phyloP scores from a whole-genome alignment of 148 eudicot genomes.

The Polygonum aviculare region DNA sequence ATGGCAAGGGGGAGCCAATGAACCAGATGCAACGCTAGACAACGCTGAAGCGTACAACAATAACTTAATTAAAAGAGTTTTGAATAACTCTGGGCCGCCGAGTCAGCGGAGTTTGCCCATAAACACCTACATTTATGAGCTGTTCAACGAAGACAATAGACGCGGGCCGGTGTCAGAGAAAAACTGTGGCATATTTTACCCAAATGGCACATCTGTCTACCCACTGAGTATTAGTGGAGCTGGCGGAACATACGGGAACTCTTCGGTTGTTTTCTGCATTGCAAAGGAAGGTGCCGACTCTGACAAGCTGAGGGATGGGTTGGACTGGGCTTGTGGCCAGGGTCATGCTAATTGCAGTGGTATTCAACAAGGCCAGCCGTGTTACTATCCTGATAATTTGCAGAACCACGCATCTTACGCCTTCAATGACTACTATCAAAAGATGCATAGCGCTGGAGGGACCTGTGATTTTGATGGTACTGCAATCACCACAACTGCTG shows the following conservation, averaged over 20 bases:
- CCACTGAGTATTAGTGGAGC: conserved; percentile 39
- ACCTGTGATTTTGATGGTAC: conserved; percentile 95
- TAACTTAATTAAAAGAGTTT: conserved; percentile 64
- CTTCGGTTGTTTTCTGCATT: conserved; percentile 57
- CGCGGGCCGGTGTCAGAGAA: conserved; percentile 72
- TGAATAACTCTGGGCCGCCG: conserved; percentile 83
- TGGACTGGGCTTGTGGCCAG: conserved; percentile 93
- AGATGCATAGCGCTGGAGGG: conserved; percentile 65
- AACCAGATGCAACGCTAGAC: conserved; percentile 62
- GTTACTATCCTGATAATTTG: conserved; percentile 72
- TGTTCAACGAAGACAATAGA: conserved; percentile 75
- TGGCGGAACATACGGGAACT: conserved; percentile 28
- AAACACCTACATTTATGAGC: conserved; percentile 75
- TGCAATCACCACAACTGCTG: conserved; percentile 43
- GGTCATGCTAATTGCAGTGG: conserved; percentile 82
- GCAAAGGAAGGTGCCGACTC: conserved; percentile 54
- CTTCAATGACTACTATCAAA: conserved; percentile 88
- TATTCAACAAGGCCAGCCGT: conserved; percentile 71
- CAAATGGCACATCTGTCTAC: conserved; percentile 75
- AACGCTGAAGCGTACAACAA: conserved; percentile 69
- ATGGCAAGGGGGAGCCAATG: conserved; percentile 61
- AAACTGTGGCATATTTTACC: conserved; percentile 63
- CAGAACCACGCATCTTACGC: conserved; percentile 93
- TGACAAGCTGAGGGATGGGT: conserved; percentile 48
- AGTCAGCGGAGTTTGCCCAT: conserved; percentile 66